These are phyloP conservation scores for Corymbia calophylla DNA, from an alignment of 441 rosid genomes.

Conservation along the genomic window DNA sequence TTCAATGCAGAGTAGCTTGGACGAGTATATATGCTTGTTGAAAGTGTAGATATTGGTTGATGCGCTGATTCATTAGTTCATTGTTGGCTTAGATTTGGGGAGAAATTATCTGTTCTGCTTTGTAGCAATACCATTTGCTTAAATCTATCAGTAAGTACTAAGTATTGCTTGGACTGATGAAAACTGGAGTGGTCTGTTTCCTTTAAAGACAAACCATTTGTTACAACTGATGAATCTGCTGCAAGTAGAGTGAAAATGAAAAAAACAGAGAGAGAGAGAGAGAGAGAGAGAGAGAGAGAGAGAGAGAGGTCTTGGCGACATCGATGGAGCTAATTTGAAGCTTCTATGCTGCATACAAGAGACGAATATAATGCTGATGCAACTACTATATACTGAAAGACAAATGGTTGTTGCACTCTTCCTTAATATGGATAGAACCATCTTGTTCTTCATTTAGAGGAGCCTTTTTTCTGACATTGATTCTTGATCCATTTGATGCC, in stretches of 20 bases:
- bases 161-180: background rate
- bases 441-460: slow-evolving; percentile 1
- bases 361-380: background rate
- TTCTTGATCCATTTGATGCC: slow-evolving; percentile 66
- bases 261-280: background rate
- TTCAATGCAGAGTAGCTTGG: background rate
- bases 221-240: background rate
- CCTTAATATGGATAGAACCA: background rate
- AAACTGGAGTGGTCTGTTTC: background rate
- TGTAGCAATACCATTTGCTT: background rate
- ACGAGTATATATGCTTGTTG: background rate
- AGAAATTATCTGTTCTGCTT: background rate
- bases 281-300: background rate
- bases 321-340: background rate
- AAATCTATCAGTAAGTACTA: background rate
- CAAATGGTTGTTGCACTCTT: background rate
- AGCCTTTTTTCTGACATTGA: slow-evolving; percentile 20
- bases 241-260: background rate
- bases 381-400: background rate
- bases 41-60: background rate
- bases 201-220: background rate
- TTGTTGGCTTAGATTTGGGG: background rate
- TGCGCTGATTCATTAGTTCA: background rate
- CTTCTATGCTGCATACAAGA: background rate
- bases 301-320: background rate